Base-by-base conservation (phyloP, 768 basidiomycete genomes). In the Kwoniella pini region DNA sequence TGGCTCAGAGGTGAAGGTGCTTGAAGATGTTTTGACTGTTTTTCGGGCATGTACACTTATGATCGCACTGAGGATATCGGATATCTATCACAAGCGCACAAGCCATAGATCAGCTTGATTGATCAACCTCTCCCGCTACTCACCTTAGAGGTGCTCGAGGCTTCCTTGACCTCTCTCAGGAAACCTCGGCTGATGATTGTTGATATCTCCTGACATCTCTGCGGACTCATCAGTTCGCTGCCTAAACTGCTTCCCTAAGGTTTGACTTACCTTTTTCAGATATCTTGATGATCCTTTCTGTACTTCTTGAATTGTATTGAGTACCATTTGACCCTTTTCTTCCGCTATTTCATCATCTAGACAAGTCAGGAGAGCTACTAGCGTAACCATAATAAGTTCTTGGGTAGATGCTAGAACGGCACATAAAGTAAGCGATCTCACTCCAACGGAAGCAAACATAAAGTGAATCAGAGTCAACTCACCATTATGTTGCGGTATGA, bases 371-470 rank as follows among this genome's bases (percentile, higher is more conserved):
- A 66, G n/a, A 1, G 56, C 26, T 1, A 62, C 46, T 11, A 67
- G 21, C 1, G 52, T 38, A 0, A 67, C 56, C 31, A 67, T 28
- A 2, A 67, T 30, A 5, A 62, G 26, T 39, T 67, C 65, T 52
- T 63, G 65, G 3, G 63, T 51, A 3, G 54, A 59, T 31, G 55
- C 63, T 64, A 28, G 27, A 26, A 13, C 27, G 40, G 1, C 15
- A 10, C 24, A 21, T n/a, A 40, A 36, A 15, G 7, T 36, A 36
- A 15, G 33, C 7, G 33, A 15, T 36, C 33, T 7, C 7, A 15
- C 15, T 15, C 15, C 33, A 7, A 36, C 15, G 7, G 33, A 36
- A 7, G 19, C 12, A 42, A 19, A 11, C n/a, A 15, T 7, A 19
- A 10, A 42, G 12, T 42, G 40, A 42, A 42, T 13, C 9, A 10